Base-by-base conservation (phyloP, 192 early-diverging fungal species). In the Piromyces sp. region DNA sequence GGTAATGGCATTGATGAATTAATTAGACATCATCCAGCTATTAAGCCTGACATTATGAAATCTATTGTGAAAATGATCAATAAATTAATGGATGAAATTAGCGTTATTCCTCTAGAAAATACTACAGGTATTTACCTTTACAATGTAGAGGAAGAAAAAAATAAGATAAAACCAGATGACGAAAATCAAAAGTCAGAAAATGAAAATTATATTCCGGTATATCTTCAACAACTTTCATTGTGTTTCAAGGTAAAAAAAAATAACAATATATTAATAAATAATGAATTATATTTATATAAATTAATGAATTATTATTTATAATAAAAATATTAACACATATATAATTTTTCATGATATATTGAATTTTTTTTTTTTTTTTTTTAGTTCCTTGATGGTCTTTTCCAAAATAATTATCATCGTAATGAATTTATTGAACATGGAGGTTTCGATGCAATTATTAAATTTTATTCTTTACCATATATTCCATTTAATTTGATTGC, bases 1-100 rank as follows among this genome's bases (percentile, higher is more conserved):
- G 98, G 96, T 31, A 91, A 90, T 30, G 89, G 92, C 0, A 90
- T 99, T 85, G 98, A 99, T 83, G 98, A 99, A 84, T 89, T 99
- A 29, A 93, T 98, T 83, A 92, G 98, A 22, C 98, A 99, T 86
- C 96, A 98, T 82, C 96, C 98, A 9, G 84, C 87, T 1, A 86
- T 97, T 38, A 95, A 95, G 85, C 89, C 89, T 0, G 84, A 84
- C n/a, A 89, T 95, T 33, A 90, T 97, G 86, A 83, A 87, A 11
- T 87, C 92, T 42, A 88, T 98, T 31, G 87, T 92, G 7, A 80
- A 81, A 26, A 92, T 95, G 88, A 87, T 97, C 68, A 86, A 93
- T 30, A 84, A 85, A 81, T 87, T 97, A 30, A 78, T 88, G 82
- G 88, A 89, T 30, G 80, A 86, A 1, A 80, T 82, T 0, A 88